phyloP scores from a whole-genome alignment of 495 filamentous ascomycete species.

The Aspergillus kassunensis region DNA sequence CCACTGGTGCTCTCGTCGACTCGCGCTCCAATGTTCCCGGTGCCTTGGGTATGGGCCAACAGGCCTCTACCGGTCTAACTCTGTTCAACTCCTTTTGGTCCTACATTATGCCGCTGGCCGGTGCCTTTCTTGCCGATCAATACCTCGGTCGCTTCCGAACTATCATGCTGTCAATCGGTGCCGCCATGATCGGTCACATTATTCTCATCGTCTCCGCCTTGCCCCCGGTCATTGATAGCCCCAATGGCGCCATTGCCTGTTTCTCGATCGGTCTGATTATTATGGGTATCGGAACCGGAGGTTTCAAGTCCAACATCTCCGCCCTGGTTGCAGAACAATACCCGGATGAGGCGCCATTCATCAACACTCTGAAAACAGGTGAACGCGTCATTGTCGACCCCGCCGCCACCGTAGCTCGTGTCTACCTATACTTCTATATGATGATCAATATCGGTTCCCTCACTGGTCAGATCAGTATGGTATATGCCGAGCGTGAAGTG shows the following conservation, averaged over 20 bases:
- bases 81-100: constrained; percentile 70
- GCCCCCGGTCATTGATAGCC: constrained; percentile 53
- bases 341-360: constrained; percentile 34
- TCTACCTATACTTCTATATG: constrained; percentile 42
- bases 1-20: constrained; percentile 51
- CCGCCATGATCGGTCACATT: constrained; percentile 59
- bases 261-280: constrained; percentile 61
- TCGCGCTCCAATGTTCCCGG: constrained; percentile 51
- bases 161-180: constrained; percentile 51
- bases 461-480: constrained; percentile 47
- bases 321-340: constrained; percentile 54
- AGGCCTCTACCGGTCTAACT: constrained; percentile 59
- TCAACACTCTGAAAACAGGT: constrained; percentile 47
- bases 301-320: constrained; percentile 65
- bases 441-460: constrained; percentile 69
- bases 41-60: constrained; percentile 64
- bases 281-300: constrained; percentile 50
- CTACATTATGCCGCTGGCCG: constrained; percentile 64
- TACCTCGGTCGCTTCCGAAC: constrained; percentile 66
- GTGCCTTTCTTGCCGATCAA: constrained; percentile 69
- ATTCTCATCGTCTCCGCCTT: constrained; percentile 59
- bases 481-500: constrained; percentile 67
- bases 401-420: constrained; percentile 49
- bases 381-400: constrained; percentile 70
- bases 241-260: constrained; percentile 47